phyloP scores from a whole-genome alignment of 257 asterid species.

The Plantago ovata region DNA sequence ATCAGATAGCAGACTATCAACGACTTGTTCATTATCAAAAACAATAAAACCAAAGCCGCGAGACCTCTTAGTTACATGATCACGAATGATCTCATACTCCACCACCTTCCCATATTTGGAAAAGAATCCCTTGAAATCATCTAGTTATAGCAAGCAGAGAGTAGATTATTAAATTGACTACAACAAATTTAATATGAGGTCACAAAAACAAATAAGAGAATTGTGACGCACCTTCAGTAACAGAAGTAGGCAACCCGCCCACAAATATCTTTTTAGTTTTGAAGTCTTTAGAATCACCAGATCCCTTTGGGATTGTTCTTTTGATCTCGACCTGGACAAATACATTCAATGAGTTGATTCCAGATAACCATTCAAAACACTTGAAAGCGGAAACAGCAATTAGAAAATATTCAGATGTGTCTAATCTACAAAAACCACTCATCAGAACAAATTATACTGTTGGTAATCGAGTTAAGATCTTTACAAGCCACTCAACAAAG shows the following conservation, averaged over 20 bases:
- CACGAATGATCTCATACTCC: conserved; percentile 89
- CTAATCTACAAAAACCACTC: too few species aligned
- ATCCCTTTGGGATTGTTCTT: conserved; percentile 88
- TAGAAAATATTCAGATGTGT: too few species aligned
- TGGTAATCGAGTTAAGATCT: too few species aligned
- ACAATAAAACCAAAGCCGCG: conserved; percentile 95
- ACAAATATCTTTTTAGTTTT: conserved; percentile 87
- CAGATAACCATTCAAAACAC: too few species aligned
- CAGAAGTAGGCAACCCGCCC: conserved; percentile 86
- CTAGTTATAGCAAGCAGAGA: conserved; percentile 24
- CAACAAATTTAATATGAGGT: background rate
- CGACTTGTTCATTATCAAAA: conserved; percentile 81
- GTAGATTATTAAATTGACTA: background rate
- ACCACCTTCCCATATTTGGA: conserved; percentile 75
- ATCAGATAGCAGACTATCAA: conserved; percentile 62
- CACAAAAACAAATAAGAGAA: too few species aligned
- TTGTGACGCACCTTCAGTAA: conserved; percentile 57
- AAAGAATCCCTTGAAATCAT: conserved; percentile 80
- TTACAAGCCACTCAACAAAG: too few species aligned
- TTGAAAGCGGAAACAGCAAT: too few species aligned
- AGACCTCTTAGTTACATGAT: conserved; percentile 81
- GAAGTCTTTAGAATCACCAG: conserved; percentile 82
- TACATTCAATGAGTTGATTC: background rate
- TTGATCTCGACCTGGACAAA: conserved; percentile 80
- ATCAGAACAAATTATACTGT: too few species aligned